A percentile compares a stretch with the other conserved stretches of the same genome.
phyloP scores from a whole-genome alignment of 2,329 filamentous ascomycete species.

The Talaromyces piceae region DNA sequence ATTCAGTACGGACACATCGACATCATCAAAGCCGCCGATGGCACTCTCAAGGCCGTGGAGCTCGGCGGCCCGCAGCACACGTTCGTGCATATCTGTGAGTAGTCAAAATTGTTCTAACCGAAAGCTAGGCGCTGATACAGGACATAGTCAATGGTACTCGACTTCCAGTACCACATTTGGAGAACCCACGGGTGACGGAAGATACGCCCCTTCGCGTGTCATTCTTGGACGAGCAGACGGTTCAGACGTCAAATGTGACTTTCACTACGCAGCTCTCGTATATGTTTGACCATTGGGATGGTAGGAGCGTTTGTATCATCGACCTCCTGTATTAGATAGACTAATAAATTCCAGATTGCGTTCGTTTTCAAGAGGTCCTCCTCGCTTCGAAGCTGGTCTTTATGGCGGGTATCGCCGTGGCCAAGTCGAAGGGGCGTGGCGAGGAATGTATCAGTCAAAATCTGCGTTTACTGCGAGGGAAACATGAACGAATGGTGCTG shows the following conservation, averaged over 20 bases:
- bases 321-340: too few relatives aligned
- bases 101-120: background rate
- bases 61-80: conserved; percentile 30
- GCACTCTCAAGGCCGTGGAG: conserved; percentile 29
- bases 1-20: conserved; percentile 33
- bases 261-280: conserved; percentile 36
- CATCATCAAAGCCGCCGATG: conserved; percentile 31
- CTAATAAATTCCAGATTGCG: conserved; percentile 30
- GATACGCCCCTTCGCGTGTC: conserved; percentile 32
- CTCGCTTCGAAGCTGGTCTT: conserved; percentile 33
- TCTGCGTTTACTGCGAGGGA: conserved; percentile 30
- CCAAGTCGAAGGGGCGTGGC: conserved; percentile 37
- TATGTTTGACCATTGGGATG: conserved; percentile 36
- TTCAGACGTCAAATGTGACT: conserved; percentile 30
- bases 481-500: conserved; percentile 29
- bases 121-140: background rate
- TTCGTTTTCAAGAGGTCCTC: conserved; percentile 34
- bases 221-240: conserved; percentile 38
- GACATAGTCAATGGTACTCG: conserved; percentile 28
- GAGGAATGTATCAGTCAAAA: conserved; percentile 41
- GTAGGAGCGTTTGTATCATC: conserved; percentile 14
- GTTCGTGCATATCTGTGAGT: conserved; percentile 34
- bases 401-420: conserved; percentile 36
- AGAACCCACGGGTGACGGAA: conserved; percentile 31
- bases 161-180: conserved; percentile 35